A percentile compares a stretch with the other conserved stretches of the same genome.
These are phyloP conservation scores for Albatrellus ellisii DNA, from an alignment of 768 basidiomycete species.

Conservation along the genomic window DNA sequence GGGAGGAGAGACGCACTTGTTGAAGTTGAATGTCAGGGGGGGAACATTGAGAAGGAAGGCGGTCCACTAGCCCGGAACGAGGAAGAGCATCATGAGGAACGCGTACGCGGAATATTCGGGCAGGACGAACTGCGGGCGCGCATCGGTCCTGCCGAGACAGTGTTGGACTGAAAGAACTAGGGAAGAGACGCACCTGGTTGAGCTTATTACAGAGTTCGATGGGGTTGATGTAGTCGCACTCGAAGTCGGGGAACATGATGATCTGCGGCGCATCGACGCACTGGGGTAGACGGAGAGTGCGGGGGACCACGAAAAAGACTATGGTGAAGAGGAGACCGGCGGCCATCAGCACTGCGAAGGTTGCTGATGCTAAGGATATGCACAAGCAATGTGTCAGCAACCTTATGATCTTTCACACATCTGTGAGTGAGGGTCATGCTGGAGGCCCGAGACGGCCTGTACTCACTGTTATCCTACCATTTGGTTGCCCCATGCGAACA, in stretches of 20 bases:
- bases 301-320: slow-evolving; percentile 88
- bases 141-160: background rate
- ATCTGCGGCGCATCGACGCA: slow-evolving; percentile 66
- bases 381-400: too few species aligned
- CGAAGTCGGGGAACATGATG: slow-evolving; percentile 99
- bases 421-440: too few species aligned
- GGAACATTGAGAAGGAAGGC: slow-evolving; percentile 87
- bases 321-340: slow-evolving; percentile 94
- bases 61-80: slow-evolving; percentile 91
- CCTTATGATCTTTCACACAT: too few species aligned
- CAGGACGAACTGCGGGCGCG: slow-evolving; percentile 66
- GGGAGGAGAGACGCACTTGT: slow-evolving; percentile 58
- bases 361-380: too few species aligned
- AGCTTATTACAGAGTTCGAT: slow-evolving; percentile 99
- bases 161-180: background rate
- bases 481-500: too few species aligned
- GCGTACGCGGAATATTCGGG: slow-evolving; percentile 95
- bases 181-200: slow-evolving; percentile 59
- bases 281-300: background rate
- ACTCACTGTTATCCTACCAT: too few species aligned
- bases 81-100: slow-evolving; percentile 79
- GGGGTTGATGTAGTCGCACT: slow-evolving; percentile 99
- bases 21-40: slow-evolving; percentile 78
- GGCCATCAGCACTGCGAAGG: slow-evolving; percentile 89
- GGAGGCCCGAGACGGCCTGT: too few species aligned